Base-by-base conservation (phyloP, 2,329 filamentous ascomycete species). In the Aureobasidium melanogenum region DNA sequence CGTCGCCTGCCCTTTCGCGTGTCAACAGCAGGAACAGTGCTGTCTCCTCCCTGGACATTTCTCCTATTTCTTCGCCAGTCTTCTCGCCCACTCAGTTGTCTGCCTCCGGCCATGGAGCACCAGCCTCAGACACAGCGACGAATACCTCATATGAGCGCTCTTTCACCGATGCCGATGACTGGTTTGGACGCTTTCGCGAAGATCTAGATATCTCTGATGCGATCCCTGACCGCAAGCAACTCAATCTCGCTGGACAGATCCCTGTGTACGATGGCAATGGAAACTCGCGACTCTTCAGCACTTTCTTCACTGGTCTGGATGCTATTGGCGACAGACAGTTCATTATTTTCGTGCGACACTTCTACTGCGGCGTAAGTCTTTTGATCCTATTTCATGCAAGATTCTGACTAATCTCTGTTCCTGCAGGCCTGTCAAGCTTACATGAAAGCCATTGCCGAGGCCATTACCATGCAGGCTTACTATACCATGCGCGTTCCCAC, bases 181-280 rank as follows among this genome's bases (percentile, higher is more conserved):
- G 72, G 69, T 72, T 72, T 52, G 66, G 67, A 14, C 68, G 67
- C 36, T 73, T 73, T 59, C 69, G 68, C 36, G 67, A 67, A 5
- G 68, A 70, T 44, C 62, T 71, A 22, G 63, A 68, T 47, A 62
- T 67, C 15, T 68, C 67, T 6, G 72, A 74, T 61, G 67, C 70
- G 26, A 68, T 67, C 24, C 73, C 72, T 2, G 69, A 73, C 54
- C 67, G 69, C 44, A 68, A 65, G 10, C 69, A 68, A 22, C 66
- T 74, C 10, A 69, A 68, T 34, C 67, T 67, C 10, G 69, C 70
- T 8, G 67, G 70, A 39, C 68, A 72, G 28, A 67, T 74, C n/a
- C 71, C 69, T 36, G 66, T 91, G 15, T 79, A 88, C 46, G 86
- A 88, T 71, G 76, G 77, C 39, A 72, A 85, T 62, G 84, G 85